Percentiles rank a stretch among this genome's conserved stretches.
These are phyloP conservation scores for Penicillium freii DNA, from an alignment of 2,329 filamentous ascomycete species.

Conservation along the genomic window DNA sequence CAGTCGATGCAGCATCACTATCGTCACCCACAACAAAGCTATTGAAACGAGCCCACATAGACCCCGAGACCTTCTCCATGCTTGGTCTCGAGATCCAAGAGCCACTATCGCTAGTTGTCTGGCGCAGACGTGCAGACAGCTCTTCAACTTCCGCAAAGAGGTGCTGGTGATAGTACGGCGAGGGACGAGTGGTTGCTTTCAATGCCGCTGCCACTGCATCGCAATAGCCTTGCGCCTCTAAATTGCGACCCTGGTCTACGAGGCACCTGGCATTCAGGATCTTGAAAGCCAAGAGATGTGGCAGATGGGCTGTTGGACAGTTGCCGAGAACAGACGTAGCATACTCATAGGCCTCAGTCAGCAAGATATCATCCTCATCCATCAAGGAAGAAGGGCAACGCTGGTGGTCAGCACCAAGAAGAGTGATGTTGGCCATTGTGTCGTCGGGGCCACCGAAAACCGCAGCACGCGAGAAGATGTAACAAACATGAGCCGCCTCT, in stretches of 20 bases:
- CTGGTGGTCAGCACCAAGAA: constrained; percentile 81
- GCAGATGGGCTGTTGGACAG: constrained; percentile 59
- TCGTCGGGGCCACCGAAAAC: constrained; percentile 84
- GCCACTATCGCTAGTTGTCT: constrained; percentile 76
- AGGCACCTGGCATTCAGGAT: constrained; percentile 80
- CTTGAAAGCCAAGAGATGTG: constrained; percentile 89
- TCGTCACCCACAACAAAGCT: constrained; percentile 96
- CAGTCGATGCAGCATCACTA: constrained; percentile 61
- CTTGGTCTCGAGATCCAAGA: constrained; percentile 93
- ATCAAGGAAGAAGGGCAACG: constrained; percentile 67
- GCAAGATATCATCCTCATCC: constrained; percentile 80
- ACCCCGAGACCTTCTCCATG: constrained; percentile 92
- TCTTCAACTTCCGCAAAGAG: constrained; percentile 79
- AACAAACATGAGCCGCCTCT: constrained; percentile 93
- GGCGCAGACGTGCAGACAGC: constrained; percentile 75
- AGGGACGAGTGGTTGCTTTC: constrained; percentile 75
- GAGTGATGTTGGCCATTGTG: constrained; percentile 70
- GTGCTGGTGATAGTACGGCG: constrained; percentile 77
- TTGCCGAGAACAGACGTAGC: constrained; percentile 69
- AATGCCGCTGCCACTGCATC: constrained; percentile 76
- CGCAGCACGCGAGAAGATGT: constrained; percentile 74
- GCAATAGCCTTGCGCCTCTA: constrained; percentile 87
- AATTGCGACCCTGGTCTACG: constrained; percentile 76
- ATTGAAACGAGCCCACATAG: constrained; percentile 88
- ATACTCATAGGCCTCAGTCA: constrained; percentile 97